Percentiles rank a stretch among this genome's conserved stretches.
phyloP scores from a whole-genome alignment of 108 stramenopile species.

The Cyclotella choctawhatcheeana region DNA sequence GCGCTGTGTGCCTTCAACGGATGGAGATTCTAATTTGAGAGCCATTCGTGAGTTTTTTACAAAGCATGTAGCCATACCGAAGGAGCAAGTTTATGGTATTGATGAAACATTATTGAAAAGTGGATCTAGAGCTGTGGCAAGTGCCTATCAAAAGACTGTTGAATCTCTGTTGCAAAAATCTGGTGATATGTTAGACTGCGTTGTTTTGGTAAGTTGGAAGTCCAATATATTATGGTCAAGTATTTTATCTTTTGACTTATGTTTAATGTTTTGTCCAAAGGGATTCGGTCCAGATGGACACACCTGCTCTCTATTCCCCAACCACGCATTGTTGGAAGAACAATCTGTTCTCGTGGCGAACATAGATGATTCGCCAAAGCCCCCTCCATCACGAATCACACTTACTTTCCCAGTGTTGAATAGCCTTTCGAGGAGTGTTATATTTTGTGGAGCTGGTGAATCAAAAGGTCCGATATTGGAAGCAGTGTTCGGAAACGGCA shows the following conservation, averaged over 20 bases:
- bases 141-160: slow-evolving; percentile 61
- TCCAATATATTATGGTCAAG: not conserved
- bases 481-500: slow-evolving; percentile 49
- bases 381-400: slow-evolving; percentile 92
- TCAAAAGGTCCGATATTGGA: slow-evolving; percentile 71
- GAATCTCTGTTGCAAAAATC: slow-evolving; percentile 28
- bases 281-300: slow-evolving; percentile 98
- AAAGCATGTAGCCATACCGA: slow-evolving; percentile 57
- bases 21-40: slow-evolving; percentile 86
- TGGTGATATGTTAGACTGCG: slow-evolving; percentile 78
- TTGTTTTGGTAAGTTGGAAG: slow-evolving; percentile 60
- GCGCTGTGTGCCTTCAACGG: slow-evolving; percentile 81
- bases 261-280: slow-evolving; percentile 5
- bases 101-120: slow-evolving; percentile 50
- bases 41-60: slow-evolving; percentile 59
- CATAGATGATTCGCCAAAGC: slow-evolving; percentile 95
- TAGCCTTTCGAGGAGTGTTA: slow-evolving; percentile 61
- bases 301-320: slow-evolving; percentile 94
- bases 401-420: slow-evolving; percentile 88
- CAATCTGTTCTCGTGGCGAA: slow-evolving; percentile 65
- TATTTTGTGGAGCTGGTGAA: slow-evolving; percentile 83
- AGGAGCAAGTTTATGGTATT: slow-evolving; percentile 75
- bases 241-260: not conserved
- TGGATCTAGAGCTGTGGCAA: slow-evolving; percentile 57
- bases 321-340: slow-evolving; percentile 82